phyloP scores from a whole-genome alignment of 129 eudicot genomes.

The Scalesia atractyloides region DNA sequence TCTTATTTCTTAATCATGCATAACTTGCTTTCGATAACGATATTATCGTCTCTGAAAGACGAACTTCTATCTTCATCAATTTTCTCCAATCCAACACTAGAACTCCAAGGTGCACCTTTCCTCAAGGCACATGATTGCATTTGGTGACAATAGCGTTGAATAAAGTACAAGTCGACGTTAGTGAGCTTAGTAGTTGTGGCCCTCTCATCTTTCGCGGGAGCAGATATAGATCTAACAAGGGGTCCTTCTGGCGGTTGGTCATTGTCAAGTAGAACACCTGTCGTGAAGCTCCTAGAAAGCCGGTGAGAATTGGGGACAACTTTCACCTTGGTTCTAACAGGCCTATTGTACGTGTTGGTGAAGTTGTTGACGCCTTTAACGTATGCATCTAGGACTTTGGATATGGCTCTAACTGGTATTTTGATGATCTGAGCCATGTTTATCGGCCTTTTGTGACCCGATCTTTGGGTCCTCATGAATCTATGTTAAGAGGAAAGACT shows the following conservation, averaged over 20 bases:
- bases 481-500: background rate
- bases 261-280: background rate
- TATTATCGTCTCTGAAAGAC: slow-evolving; percentile 10
- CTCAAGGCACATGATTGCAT: background rate
- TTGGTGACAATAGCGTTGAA: background rate
- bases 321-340: slow-evolving; percentile 11
- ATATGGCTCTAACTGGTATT: slow-evolving; percentile 23
- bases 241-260: slow-evolving; percentile 25
- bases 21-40: background rate
- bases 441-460: background rate
- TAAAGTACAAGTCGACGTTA: background rate
- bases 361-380: slow-evolving; percentile 26
- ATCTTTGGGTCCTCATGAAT: background rate
- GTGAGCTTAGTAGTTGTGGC: background rate
- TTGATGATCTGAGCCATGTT: slow-evolving; percentile 23
- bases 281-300: slow-evolving; percentile 26
- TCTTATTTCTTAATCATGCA: background rate
- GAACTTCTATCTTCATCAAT: slow-evolving; percentile 23
- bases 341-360: background rate
- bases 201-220: background rate
- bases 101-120: slow-evolving; percentile 23
- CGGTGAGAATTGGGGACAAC: background rate
- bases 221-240: slow-evolving; percentile 26
- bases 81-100: slow-evolving; percentile 17
- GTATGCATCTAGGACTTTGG: slow-evolving; percentile 21